A percentile compares a stretch with the other conserved stretches of the same genome.
Evolutionary conservation across 805 yeast genomes (phyloP).

Genomic region (Ogataea polymorpha): DNA sequence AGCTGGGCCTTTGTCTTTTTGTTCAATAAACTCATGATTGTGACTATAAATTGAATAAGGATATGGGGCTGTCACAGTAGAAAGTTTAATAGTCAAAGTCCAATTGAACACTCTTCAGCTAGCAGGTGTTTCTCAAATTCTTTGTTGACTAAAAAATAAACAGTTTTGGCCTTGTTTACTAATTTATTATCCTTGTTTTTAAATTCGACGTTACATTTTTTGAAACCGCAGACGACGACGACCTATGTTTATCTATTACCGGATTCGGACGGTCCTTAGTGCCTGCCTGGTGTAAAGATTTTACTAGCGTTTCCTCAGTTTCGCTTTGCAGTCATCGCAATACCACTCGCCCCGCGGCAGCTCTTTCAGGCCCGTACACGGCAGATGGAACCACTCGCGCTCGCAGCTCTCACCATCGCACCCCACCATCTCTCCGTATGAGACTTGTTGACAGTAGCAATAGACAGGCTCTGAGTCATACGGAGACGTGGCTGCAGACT

Average conservation of each 20-base stretch:
- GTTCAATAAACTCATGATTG: conserved; percentile 19
- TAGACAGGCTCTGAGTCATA: conserved; percentile 68
- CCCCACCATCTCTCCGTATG: conserved; percentile 98
- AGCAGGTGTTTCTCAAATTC: background rate
- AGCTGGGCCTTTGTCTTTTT: conserved; percentile 33
- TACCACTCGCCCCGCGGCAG: conserved; percentile 87
- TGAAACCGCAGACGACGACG: conserved; percentile 18
- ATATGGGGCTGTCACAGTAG: no score
- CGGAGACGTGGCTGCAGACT: conserved; percentile 13
- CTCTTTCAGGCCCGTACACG: conserved; percentile 83
- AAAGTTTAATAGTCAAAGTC: background rate
- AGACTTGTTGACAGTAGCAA: conserved; percentile 95
- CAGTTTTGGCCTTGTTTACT: conserved; percentile 3
- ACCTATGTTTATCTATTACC: conserved; percentile 19
- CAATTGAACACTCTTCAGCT: conserved; percentile 1
- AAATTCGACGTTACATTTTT: conserved; percentile 9
- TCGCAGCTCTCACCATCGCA: conserved; percentile 94
- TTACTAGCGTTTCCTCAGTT: conserved; percentile 10
- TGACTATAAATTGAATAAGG: background rate
- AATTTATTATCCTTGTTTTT: conserved; percentile 5
- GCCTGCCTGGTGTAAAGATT: conserved; percentile 1
- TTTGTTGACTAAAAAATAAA: background rate
- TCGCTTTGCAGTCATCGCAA: conserved; percentile 59
- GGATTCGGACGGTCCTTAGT: background rate
- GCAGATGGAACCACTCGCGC: conserved; percentile 94